Evolutionary conservation across 2,329 filamentous ascomycete genomes (phyloP).

Genomic region (Didymellaceae sp.): DNA sequence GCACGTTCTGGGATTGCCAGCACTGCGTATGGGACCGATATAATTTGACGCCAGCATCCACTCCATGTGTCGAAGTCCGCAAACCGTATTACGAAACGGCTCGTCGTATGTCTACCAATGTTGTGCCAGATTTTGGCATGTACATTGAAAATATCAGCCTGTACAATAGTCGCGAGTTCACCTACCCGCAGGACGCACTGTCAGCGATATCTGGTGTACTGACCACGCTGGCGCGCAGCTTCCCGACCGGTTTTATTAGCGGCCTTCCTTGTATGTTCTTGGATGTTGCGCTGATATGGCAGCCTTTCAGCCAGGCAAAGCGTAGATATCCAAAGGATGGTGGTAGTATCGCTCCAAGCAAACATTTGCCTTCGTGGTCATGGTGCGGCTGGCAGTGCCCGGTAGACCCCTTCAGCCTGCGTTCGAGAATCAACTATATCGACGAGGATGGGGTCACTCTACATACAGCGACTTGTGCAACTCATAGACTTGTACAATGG

Average conservation of each 20-base stretch:
- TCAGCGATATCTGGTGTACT: constrained; percentile 9
- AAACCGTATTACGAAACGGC: background rate
- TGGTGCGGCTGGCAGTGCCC: constrained; percentile 13
- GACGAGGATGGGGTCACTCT: background rate
- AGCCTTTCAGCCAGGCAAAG: constrained; percentile 4
- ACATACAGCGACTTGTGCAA: background rate
- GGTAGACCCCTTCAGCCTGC: constrained; percentile 5
- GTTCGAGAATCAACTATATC: too few relatives aligned
- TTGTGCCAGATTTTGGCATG: constrained; percentile 5
- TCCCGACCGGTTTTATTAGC: constrained; percentile 11
- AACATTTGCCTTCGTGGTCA: constrained; percentile 2
- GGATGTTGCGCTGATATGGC: constrained; percentile 14
- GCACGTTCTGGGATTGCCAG: constrained; percentile 7
- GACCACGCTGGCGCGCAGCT: background rate
- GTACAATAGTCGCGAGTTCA: constrained; percentile 13
- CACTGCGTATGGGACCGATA: constrained; percentile 4
- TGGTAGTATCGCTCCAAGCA: background rate
- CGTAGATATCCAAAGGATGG: background rate
- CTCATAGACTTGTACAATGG: background rate
- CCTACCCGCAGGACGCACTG: constrained; percentile 13
- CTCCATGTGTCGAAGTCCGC: too few relatives aligned
- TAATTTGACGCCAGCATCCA: background rate
- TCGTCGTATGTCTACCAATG: background rate
- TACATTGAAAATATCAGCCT: constrained; percentile 11
- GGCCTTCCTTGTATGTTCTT: constrained; percentile 12